phyloP scores from a whole-genome alignment of 2,329 filamentous ascomycete genomes.

The Sporothrix humicola region DNA sequence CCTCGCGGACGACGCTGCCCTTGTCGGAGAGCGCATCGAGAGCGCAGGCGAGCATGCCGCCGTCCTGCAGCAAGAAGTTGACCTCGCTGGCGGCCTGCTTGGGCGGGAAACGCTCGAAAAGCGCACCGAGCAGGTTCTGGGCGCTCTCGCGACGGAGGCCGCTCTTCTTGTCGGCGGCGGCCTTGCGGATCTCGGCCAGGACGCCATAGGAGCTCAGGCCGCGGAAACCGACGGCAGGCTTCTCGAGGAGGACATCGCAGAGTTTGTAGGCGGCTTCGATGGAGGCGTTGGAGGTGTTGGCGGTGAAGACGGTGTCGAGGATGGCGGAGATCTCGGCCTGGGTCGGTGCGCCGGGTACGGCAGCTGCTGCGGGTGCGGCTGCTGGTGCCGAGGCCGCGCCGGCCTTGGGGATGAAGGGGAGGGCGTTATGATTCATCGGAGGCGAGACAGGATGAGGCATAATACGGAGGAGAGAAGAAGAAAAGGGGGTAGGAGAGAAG shows the following conservation, averaged over 20 bases:
- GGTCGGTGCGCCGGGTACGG: slow-evolving; percentile 45
- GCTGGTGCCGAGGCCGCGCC: slow-evolving; percentile 48
- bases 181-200: slow-evolving; percentile 67
- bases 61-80: slow-evolving; percentile 80
- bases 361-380: slow-evolving; percentile 53
- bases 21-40: slow-evolving; percentile 91
- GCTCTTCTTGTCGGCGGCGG: slow-evolving; percentile 92
- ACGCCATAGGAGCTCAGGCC: slow-evolving; percentile 62
- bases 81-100: slow-evolving; percentile 80
- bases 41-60: slow-evolving; percentile 71
- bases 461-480: neutral
- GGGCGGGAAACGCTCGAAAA: slow-evolving; percentile 87
- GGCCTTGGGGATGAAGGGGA: slow-evolving; percentile 40
- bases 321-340: slow-evolving; percentile 69
- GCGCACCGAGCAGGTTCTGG: slow-evolving; percentile 91
- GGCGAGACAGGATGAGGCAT: slow-evolving; percentile 39
- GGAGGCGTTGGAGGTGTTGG: slow-evolving; percentile 70
- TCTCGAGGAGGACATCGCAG: slow-evolving; percentile 63
- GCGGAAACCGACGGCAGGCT: slow-evolving; percentile 54
- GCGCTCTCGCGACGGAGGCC: slow-evolving; percentile 83
- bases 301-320: slow-evolving; percentile 70
- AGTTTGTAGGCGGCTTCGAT: slow-evolving; percentile 68
- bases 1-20: slow-evolving; percentile 83
- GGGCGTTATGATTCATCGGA: slow-evolving; percentile 37
- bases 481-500: neutral